Base-by-base conservation (phyloP, 2,329 filamentous ascomycete genomes). In the Fusarium sp. region DNA sequence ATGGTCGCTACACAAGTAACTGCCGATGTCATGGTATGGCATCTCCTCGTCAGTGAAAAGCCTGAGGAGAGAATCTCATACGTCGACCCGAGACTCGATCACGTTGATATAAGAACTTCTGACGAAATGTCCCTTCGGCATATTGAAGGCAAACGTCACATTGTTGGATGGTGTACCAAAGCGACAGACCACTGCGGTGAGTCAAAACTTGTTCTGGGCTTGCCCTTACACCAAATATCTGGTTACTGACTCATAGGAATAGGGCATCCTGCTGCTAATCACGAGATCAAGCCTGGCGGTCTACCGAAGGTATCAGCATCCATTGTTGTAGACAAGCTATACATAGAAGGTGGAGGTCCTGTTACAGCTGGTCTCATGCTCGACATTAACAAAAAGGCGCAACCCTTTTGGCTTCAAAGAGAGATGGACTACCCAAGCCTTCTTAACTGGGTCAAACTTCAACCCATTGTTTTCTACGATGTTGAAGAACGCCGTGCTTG, bases 91-190 rank as follows among this genome's bases (percentile, higher is more conserved):
- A 39, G 54, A 3, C 51, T 73, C 0, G 47, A 68, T n/a, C 13
- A 18, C 2, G 9, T 68, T 22, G 12, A 26, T 7, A n/a, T 36
- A 4, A 20, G 10, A 13, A 0, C 9, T 24, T 48, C 38, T 8
- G 52, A 48, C 0, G 56, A n/a, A 3, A 32, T 58, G 26, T 48
- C 38, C 1, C 60, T 73, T 8, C 38, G 32, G 4, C 13, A 26
- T 4, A 22, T 73, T 17, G 57, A 69, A 39, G 20, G n/a, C 5
- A 72, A 58, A 17, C 60, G 70, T 1, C 70, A 73, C 11, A 24
- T 73, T 8, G 13, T 72, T 9, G 70, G 70, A 12, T 73, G 68
- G 70, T 69, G 68, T 26, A 8, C 51, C 6, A 59, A 62, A 59
- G 60, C 52, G 1, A 73, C 52, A 26, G 60, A 73, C 18, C 17